Conservation (phyloP, 2,329 filamentous ascomycete species). For the Aciculosporium take region DNA sequence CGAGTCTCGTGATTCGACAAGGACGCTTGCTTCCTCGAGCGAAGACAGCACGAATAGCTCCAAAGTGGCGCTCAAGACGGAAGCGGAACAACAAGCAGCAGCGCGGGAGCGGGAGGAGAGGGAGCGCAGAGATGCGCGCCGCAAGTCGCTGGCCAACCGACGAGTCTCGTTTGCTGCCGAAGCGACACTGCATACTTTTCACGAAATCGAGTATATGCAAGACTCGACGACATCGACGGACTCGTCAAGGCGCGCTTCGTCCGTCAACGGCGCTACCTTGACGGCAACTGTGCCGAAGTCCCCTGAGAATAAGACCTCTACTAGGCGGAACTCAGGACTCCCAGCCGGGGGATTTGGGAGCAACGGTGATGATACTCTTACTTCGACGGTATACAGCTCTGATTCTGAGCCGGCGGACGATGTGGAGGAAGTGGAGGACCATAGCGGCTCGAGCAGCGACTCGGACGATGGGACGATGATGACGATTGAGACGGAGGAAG, state of each 20-base stretch:
- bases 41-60: conserved; percentile 23
- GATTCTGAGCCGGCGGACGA: conserved; percentile 44
- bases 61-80: conserved; percentile 51
- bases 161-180: conserved; percentile 95
- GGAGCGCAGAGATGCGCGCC: conserved; percentile 70
- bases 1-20: conserved; percentile 5
- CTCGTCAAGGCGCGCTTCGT: conserved; percentile 59
- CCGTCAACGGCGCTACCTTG: conserved; percentile 24
- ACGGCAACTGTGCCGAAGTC: conserved; percentile 34
- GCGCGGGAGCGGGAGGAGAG: conserved; percentile 55
- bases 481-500: conserved; percentile 68
- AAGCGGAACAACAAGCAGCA: conserved; percentile 57
- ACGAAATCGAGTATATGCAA: conserved; percentile 78
- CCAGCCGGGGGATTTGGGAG: conserved; percentile 50
- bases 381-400: conserved; percentile 67
- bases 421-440: conserved; percentile 39
- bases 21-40: conserved; percentile 8
- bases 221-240: conserved; percentile 76
- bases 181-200: conserved; percentile 92
- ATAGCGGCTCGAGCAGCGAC: conserved; percentile 34
- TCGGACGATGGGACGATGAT: conserved; percentile 68
- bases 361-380: conserved; percentile 50
- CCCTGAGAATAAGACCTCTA: conserved; percentile 49
- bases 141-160: conserved; percentile 85
- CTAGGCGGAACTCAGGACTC: conserved; percentile 52